A percentile compares a stretch with the other conserved stretches of the same genome.
These are phyloP conservation scores for Pistacia atlantica DNA, from an alignment of 345 rosid species.

Conservation along the genomic window DNA sequence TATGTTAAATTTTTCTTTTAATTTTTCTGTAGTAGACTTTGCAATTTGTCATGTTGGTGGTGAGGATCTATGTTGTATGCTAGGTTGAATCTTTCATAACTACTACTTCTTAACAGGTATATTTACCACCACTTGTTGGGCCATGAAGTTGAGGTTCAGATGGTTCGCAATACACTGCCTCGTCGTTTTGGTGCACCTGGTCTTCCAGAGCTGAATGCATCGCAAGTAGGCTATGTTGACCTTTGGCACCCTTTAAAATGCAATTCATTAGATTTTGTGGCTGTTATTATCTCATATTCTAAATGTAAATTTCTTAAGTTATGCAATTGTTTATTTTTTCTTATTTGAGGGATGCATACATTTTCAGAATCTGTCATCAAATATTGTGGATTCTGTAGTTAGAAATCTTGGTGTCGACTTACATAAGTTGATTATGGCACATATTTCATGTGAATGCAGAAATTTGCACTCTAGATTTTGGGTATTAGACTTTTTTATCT, in stretches of 20 bases:
- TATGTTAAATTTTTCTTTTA: not conserved
- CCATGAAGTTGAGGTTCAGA: slow-evolving; percentile 97
- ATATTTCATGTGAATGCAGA: not conserved
- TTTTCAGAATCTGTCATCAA: not conserved
- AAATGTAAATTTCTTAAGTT: not conserved
- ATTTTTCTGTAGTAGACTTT: not conserved
- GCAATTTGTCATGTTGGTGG: not conserved
- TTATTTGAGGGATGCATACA: not conserved
- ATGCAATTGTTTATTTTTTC: not conserved
- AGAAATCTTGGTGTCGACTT: not conserved
- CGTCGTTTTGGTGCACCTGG: slow-evolving; percentile 99
- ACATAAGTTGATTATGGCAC: not conserved
- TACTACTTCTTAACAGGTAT: slow-evolving; percentile 52
- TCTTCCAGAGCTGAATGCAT: slow-evolving; percentile 98
- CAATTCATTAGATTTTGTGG: not conserved
- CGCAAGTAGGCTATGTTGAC: slow-evolving; percentile 61
- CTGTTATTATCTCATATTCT: not conserved
- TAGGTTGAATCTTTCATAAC: not conserved
- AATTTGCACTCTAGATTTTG: not conserved
- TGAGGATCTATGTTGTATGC: not conserved
- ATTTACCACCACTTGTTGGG: slow-evolving; percentile 97
- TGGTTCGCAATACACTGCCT: slow-evolving; percentile 88
- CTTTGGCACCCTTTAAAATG: not conserved
- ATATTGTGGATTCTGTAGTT: not conserved
- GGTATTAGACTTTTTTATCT: not conserved